Evolutionary conservation across 23 red algal species (phyloP), one percentile per base, ranked within the genome.

Genomic region (Pyropia haitanensis): DNA sequence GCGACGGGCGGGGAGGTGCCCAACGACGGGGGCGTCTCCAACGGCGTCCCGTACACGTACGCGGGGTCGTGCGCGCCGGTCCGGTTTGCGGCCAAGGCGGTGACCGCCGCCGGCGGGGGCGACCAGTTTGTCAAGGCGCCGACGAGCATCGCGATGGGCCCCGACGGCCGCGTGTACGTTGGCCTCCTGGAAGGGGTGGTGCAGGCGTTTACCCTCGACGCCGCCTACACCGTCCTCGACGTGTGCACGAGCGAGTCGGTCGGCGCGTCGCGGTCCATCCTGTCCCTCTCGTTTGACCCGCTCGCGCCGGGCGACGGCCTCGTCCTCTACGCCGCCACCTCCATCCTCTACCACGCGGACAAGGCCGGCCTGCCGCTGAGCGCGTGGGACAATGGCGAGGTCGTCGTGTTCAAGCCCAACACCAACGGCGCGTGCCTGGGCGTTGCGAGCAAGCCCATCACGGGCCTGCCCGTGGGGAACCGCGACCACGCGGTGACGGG

Each of bases 401-500:
- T 84, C 29, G 65, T 84, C 34, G 57, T 70, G 15, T 73, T 84
- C 67, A 66, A 82, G 56, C 49, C 39, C 7, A 46, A 62, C 48
- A 64, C 64, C 39, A 29, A 49, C 24, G 65, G 31, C 39, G 39
- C 60, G n/a, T 82, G 78, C 55, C 67, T 82, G 32, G 58, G 53
- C 31, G 57, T 66, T 44, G 78, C 65, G 16, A 21, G 30, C 25
- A 46, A 0, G 0, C 39, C 39, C 39, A 46, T 46, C 8, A 46
- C 39, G 27, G 81, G 81, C 1, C 30, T 76, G 34, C 70, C 81
- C 28, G 81, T 87, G 48, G 70, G 70, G 19, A 87, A 87, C 31
- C 62, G 76, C 54, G 81, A 87, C 63, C 81, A 87, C 57, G 74
- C 70, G 39, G 70, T 87, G 27, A 76, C 76, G 49, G 81, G 71